Percentiles rank a stretch among this genome's conserved stretches.
phyloP scores from a whole-genome alignment of 805 yeast species.

The Saturnispora kantuleensis region DNA sequence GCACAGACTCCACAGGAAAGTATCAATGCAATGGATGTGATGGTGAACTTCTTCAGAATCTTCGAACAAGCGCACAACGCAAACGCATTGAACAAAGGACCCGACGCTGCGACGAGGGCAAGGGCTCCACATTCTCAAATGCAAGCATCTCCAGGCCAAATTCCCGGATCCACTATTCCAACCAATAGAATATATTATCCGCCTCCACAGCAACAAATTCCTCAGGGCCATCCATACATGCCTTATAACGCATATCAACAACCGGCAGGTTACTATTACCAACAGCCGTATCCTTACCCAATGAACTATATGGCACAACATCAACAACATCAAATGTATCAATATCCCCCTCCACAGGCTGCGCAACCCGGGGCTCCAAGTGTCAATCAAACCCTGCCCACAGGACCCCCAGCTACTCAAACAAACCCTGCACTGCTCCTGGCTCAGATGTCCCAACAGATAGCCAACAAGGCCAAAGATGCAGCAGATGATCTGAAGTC shows the following conservation, averaged over 20 bases:
- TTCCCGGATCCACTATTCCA: too few relatives aligned
- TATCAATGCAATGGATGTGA: conserved; percentile 6
- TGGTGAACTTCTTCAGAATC: conserved; percentile 13
- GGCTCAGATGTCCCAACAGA: conserved; percentile 11
- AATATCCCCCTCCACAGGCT: background rate
- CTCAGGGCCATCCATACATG: background rate
- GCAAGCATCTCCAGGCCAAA: conserved; percentile 10
- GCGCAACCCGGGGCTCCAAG: too few relatives aligned
- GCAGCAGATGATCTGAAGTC: background rate
- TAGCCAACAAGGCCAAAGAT: background rate
- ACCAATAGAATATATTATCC: background rate
- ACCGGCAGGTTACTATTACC: background rate
- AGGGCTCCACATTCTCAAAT: background rate
- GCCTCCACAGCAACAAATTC: conserved; percentile 15
- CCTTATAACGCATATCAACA: conserved; percentile 13
- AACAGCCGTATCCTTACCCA: background rate
- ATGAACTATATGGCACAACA: conserved; percentile 2
- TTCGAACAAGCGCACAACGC: conserved; percentile 10
- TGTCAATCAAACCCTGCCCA: background rate
- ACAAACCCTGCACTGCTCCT: conserved; percentile 10
- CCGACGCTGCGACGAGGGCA: background rate
- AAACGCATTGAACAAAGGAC: background rate
- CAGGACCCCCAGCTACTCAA: background rate
- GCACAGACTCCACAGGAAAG: background rate
- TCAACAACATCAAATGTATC: conserved; percentile 1